Evolutionary conservation across 73 alveolate genomes (phyloP), one percentile per base, ranked within the genome.

Genomic region (Paramecium sexaurelia): DNA sequence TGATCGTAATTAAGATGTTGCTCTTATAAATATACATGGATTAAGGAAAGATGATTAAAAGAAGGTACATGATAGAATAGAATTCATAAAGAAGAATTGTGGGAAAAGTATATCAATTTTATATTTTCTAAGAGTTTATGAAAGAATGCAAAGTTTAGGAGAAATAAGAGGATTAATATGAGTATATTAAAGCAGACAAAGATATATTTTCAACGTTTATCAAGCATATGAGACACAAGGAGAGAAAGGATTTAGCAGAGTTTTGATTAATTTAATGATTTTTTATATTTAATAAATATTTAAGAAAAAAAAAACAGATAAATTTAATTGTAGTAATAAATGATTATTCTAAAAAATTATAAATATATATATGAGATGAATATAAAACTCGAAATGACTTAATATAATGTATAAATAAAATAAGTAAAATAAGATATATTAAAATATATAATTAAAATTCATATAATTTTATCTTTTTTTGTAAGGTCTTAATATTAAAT

Each of bases 141-240:
- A 61, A 61, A 61, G 83, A 29, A 32, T 29, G 43, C 26, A 71
- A 71, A 71, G 32, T 37, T 13, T 1, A 13, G 61, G 43, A 71
- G 17, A 71, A 71, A n/a, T 13, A 71, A 71, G 56, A 71, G 7
- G 55, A 71, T 27, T 17, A 19, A 10, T 71, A 15, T 35, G 86
- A 71, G 15, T 71, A 71, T 71, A 36, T 35, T 5, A 71, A 35
- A 36, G 86, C 55, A 71, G 57, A 19, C 15, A 37, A 37, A 71
- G 86, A 71, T 7, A 71, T 35, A n/a, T 71, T 71, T 10, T 35
- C 56, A 24, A 61, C 83, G 1, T 61, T 61, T 61, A 32, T 61
- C n/a, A 61, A 61, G 6, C 83, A 61, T 61, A 61, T 61, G 83
- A 71, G 13, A 71, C 57, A 71, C 26, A 71, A 71, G 19, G 61